Evolutionary conservation across 441 rosid species (phyloP), one percentile per base, ranked within the genome.

Genomic region (Bruguiera hainesii): DNA sequence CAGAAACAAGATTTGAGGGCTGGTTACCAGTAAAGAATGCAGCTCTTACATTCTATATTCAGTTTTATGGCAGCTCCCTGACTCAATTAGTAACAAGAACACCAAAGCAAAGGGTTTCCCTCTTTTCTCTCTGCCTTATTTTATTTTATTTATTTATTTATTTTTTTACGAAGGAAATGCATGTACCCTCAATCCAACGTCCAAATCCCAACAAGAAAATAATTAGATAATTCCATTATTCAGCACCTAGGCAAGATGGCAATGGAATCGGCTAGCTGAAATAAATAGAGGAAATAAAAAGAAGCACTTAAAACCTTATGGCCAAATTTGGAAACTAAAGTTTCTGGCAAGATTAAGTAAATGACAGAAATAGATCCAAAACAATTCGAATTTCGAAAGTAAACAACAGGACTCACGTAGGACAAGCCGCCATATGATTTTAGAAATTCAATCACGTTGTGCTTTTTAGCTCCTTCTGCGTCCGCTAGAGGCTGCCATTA

Each of bases 391-490:
- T 10, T 21, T 42, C 5, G 16, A 13, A 42, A 42, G 48, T 42
- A 42, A 42, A 42, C 25, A 61, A n/a, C 6, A 8, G 63, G 72
- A 84, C 97, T 89, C 83, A 92, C 96, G 75, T 75, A 95, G 63
- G 99, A 90, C 66, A 72, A 81, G 74, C 98, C 99, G 21, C 98
- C 99, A 56, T 84, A 81, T n/a, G 90, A 82, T 71, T 82, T 85
- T 56, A 95, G 76, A 29, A 95, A 84, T 69, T 83, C 96, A 13
- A 83, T 83, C 98, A 95, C 89, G 72, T 39, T 75, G 71, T 56
- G 75, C 73, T 89, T 90, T 81, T 85, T 95, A 67, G 99, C 97
- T 76, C 99, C 99, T 83, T 92, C 98, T 46, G 98, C 98, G 79
- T 95, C 99, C 74, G 99, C 98, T 59, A 95, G 78, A 65, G 99